Evolutionary conservation across 768 basidiomycete species (phyloP), one percentile per base, ranked within the genome.

Genomic region (Psilocybe cubensis): DNA sequence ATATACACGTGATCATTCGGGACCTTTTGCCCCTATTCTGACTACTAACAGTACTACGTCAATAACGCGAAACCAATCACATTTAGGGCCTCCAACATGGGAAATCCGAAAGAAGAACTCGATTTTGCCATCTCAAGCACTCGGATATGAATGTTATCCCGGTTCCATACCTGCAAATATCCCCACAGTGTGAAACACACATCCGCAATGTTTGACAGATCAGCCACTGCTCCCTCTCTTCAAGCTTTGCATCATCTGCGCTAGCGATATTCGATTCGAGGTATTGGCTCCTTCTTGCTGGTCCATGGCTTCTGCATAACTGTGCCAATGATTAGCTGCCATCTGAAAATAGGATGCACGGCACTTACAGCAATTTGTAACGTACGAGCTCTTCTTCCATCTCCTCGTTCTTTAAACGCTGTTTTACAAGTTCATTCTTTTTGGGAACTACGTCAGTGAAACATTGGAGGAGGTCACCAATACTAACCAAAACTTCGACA

Each of bases 381-480:
- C 91, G 86, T 35, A 99, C 96, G 17, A 99, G 83, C 70, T 98
- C 94, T 56, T 87, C 83, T 71, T 98, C 97, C 58, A 96, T 80
- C 69, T 98, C 95, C 69, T 99, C 96, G 63, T 92, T 92, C 58
- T 88, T 86, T 38, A 98, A 75, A 50, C 95, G 85, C 56, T 88
- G 82, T 77, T 88, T 92, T 3, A 98, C 97, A 3, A 98, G 83
- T 69, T 96, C 89, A 64, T 96, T 94, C 92, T 94, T 42, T n/a
- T 12, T 8, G 8, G 56, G 21, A 10, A 41, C 33, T n/a, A 33
- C 55, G 21, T 53, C 38, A 47, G 45, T 4, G 41, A 45, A 7
- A 14, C 28, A 20, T 11, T 10, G 28, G 5, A 27, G 23, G 10
- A 14, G 17, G 14, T n/a, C 6, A 17, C 14, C 14, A 29, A 38